Evolutionary conservation across 2,329 filamentous ascomycete species (phyloP), one percentile per base, ranked within the genome.

Genomic region (Epichloe bromicola): DNA sequence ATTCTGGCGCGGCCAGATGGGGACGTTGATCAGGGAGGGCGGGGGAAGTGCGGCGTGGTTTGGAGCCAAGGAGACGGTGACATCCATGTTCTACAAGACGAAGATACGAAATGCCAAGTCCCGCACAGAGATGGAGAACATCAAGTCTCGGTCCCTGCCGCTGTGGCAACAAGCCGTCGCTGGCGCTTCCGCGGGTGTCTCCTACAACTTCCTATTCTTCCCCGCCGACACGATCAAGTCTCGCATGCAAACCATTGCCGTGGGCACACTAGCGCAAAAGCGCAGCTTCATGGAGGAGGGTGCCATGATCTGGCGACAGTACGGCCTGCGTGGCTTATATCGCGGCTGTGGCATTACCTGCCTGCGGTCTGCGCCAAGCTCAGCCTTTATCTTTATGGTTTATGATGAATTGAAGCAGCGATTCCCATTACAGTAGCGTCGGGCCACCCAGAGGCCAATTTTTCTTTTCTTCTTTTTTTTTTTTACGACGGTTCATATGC

Each of bases 171-270:
- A 95, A 66, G 88, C 94, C 62, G 65, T 88, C 19, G 87, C 90
- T 1, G 91, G 91, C 41, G 91, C 91, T 3, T 80, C 83, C 7
- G 93, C 91, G 3, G 93, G 93, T 49, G 86, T 96, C 71, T 83
- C 82, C 37, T 98, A 98, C 71, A 98, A 98, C 66, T 97, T 97
- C 64, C 71, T 95, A 20, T 96, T 97, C 74, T 98, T 93, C 65
- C 93, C 93, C 0, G 93, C 93, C 47, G 93, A 98, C 65, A 98
- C 93, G 1, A 85, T 98, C 72, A 98, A 98, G 71, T 94, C 87
- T 17, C 82, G 91, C 46, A 95, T 98, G 83, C 93, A 98, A 70
- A 98, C 93, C 0, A 78, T 85, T 49, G 84, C 89, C 5, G 73
- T 88, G 42, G 78, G 76, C 34, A 71, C 74, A 8, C 69, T 72